Percentiles rank a stretch among this genome's conserved stretches.
Evolutionary conservation across 441 rosid species (phyloP).

Genomic region (Populus hybrid): DNA sequence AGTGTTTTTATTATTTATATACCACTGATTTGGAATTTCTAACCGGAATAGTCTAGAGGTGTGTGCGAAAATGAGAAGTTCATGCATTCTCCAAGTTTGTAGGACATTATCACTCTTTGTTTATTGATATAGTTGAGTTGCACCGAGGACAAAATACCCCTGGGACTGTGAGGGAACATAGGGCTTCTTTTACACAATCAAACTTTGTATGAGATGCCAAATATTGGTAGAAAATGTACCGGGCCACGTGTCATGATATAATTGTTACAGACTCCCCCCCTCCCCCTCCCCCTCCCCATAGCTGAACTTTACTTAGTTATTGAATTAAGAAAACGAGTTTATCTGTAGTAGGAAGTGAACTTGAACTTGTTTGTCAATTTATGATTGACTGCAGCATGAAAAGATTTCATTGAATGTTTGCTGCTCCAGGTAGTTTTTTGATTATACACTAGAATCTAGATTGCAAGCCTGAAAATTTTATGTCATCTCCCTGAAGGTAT

Average conservation of each 20-base stretch:
- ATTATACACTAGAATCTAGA: constrained; percentile 4
- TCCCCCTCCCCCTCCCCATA: not conserved
- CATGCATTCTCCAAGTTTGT: not conserved
- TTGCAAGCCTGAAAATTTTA: constrained; percentile 7
- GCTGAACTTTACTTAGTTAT: no score
- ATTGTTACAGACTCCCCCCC: not conserved
- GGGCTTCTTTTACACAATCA: not conserved
- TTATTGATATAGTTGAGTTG: not conserved
- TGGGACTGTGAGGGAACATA: not conserved
- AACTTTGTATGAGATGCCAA: not conserved
- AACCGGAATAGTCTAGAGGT: not conserved
- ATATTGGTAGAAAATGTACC: not conserved
- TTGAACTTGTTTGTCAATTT: not conserved
- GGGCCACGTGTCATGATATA: not conserved
- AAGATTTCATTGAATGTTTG: not conserved
- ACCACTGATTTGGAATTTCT: not conserved
- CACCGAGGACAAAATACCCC: not conserved
- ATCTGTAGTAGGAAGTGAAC: no score
- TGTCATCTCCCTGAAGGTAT: constrained; percentile 41
- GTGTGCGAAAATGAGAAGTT: not conserved
- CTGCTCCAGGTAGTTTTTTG: not conserved
- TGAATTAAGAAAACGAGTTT: no score
- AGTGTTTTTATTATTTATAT: not conserved
- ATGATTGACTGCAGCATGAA: not conserved
- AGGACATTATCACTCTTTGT: not conserved